Conservation (phyloP, 2,329 filamentous ascomycete genomes). For the Sclerotinia glacialis region DNA sequence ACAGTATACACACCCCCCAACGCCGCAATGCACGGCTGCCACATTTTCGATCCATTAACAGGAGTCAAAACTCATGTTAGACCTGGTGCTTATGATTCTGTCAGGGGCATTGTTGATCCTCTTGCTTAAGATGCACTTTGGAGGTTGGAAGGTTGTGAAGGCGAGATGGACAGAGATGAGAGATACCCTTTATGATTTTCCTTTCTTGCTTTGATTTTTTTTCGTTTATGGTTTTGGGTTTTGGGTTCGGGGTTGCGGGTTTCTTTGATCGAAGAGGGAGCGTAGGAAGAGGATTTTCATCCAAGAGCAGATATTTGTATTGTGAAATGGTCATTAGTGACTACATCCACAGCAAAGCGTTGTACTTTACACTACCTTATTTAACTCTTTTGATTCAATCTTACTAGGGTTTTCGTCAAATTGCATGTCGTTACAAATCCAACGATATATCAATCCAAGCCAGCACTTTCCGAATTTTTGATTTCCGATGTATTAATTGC, state of each 20-base stretch:
- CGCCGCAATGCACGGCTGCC: slow-evolving; percentile 76
- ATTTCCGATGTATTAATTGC: no score
- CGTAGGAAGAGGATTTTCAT: neutral
- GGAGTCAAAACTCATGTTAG: slow-evolving; percentile 70
- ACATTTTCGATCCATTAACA: slow-evolving; percentile 74
- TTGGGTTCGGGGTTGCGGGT: neutral
- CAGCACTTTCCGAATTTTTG: no score
- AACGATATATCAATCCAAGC: no score
- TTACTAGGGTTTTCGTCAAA: no score
- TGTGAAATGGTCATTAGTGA: neutral
- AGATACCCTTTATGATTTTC: slow-evolving; percentile 10
- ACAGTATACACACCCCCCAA: slow-evolving; percentile 85
- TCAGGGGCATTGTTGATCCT: slow-evolving; percentile 25
- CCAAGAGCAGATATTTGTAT: neutral
- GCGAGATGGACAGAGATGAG: neutral
- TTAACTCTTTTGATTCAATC: no score
- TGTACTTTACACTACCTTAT: no score
- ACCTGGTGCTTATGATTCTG: slow-evolving; percentile 71
- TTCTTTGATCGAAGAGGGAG: neutral
- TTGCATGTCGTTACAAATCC: no score
- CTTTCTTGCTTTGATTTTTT: neutral
- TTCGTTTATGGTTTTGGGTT: neutral
- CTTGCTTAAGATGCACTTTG: neutral
- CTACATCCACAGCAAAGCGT: no score
- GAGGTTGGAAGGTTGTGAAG: neutral